Conservation (phyloP, 306 rosid species). For the Amphicarpaea edgeworthii region DNA sequence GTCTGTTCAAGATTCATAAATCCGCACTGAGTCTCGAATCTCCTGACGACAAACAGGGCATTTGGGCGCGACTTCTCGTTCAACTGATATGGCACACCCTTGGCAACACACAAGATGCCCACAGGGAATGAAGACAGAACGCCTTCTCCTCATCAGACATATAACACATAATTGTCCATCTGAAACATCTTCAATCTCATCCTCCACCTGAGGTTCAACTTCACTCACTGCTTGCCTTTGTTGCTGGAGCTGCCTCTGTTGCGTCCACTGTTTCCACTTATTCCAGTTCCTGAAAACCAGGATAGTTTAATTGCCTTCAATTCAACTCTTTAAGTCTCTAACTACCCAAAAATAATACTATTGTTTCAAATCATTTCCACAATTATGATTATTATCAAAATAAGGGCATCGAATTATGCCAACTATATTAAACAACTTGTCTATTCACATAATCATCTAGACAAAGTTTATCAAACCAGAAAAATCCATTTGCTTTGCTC, state of each 20-base stretch:
- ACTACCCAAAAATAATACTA: constrained; percentile 7
- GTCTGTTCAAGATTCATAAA: constrained; percentile 63
- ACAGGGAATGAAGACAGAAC: constrained; percentile 85
- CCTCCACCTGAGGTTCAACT: constrained; percentile 56
- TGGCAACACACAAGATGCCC: constrained; percentile 94
- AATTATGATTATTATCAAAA: constrained; percentile 1
- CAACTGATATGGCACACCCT: constrained; percentile 73
- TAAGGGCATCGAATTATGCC: neutral
- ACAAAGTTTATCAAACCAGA: constrained; percentile 29
- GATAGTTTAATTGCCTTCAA: constrained; percentile 26
- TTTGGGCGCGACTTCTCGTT: constrained; percentile 69
- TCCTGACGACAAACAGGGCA: constrained; percentile 94
- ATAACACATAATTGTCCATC: constrained; percentile 85
- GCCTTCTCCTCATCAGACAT: constrained; percentile 86
- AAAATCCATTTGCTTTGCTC: neutral
- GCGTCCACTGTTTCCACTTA: constrained; percentile 81
- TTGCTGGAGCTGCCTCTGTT: constrained; percentile 59
- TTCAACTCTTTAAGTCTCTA: constrained; percentile 24
- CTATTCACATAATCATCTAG: constrained; percentile 9
- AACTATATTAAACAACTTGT: neutral
- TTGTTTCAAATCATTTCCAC: constrained; percentile 21
- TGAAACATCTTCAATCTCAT: constrained; percentile 67
- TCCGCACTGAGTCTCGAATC: constrained; percentile 71
- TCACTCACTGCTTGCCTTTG: constrained; percentile 48
- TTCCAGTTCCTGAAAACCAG: constrained; percentile 80